Percentiles rank a stretch among this genome's conserved stretches.
Evolutionary conservation across 2,329 filamentous ascomycete genomes (phyloP).

Genomic region (Esteya vermicola): DNA sequence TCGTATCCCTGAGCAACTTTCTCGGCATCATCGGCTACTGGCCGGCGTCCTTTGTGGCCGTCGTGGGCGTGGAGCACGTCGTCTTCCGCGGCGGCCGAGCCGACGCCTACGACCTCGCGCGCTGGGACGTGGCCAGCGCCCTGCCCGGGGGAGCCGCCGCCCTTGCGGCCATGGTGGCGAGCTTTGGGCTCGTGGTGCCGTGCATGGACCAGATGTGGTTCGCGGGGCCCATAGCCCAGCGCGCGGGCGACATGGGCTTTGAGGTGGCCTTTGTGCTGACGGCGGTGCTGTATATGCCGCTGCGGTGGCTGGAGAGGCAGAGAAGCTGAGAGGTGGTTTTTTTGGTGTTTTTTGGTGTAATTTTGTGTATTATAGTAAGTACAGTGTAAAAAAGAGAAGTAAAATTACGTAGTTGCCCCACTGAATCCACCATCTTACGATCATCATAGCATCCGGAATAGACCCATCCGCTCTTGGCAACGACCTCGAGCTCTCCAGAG

Average conservation of each 20-base stretch:
- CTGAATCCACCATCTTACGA: too few relatives aligned
- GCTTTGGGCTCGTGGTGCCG: constrained; percentile 20
- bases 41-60: constrained; percentile 25
- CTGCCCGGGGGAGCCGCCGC: constrained; percentile 16
- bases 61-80: constrained; percentile 20
- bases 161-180: constrained; percentile 9
- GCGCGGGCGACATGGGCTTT: constrained; percentile 30
- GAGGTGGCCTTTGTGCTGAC: constrained; percentile 27
- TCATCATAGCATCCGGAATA: too few relatives aligned
- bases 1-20: constrained; percentile 28
- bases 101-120: constrained; percentile 10
- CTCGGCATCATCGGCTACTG: constrained; percentile 30
- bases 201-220: constrained; percentile 29
- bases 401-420: too few relatives aligned
- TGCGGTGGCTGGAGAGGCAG: constrained; percentile 23
- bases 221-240: constrained; percentile 25
- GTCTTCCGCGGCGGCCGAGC: constrained; percentile 12
- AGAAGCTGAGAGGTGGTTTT: constrained; percentile 1
- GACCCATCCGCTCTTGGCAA: too few relatives aligned
- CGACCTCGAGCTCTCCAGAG: too few relatives aligned
- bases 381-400: too few relatives aligned
- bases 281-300: constrained; percentile 24
- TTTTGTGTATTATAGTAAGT: too few relatives aligned
- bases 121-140: constrained; percentile 13
- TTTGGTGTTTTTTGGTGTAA: background rate